Evolutionary conservation across 202 grass and related monocot species (phyloP), one percentile per base, ranked within the genome.

Genomic region (Eragrostis tef): DNA sequence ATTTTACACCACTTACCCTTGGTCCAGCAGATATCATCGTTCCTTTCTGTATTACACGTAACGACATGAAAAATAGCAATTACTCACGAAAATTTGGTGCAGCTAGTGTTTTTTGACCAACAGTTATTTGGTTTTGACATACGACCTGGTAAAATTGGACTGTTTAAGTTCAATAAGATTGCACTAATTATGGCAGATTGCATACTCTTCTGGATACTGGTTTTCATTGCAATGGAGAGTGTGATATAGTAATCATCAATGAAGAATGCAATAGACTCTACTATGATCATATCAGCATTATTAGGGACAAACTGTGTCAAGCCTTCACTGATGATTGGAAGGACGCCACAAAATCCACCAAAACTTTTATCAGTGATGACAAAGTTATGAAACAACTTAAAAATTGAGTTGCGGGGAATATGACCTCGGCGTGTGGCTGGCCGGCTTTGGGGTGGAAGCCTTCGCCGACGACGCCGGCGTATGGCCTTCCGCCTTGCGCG

Each of bases 361-460:
- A 60, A 14, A 2, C 7, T 61, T 41, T 12, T 17, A 2, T 26
- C 19, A 9, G 27, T 5, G 39, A 58, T 13, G 26, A n/a, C 21
- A 29, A 63, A 60, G 57, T 34, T 20, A 72, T 1, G 4, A 25
- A 34, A 54, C 13, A 21, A 22, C 45, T 78, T 79, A 3, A 26
- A 80, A 73, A 58, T 19, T 0, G 36, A 56, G 16, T 22, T 0
- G 65, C 27, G 16, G 50, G 65, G 64, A 17, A 44, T 6, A 19
- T 46, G 46, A 94, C 91, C 88, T 94, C 92, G 6, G 92, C 92
- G 22, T 94, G 88, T 7, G 88, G 92, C 39, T 91, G 86, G 14
- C 92, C 89, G 5, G 92, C 86, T 52, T 89, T 91, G 63, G 87
- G 92, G 65, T 94, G 89, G 70, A 94, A 94, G 3, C 89, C 92